Evolutionary conservation across 768 basidiomycete species (phyloP), one percentile per base, ranked within the genome.

Genomic region (Lactarius sp.): DNA sequence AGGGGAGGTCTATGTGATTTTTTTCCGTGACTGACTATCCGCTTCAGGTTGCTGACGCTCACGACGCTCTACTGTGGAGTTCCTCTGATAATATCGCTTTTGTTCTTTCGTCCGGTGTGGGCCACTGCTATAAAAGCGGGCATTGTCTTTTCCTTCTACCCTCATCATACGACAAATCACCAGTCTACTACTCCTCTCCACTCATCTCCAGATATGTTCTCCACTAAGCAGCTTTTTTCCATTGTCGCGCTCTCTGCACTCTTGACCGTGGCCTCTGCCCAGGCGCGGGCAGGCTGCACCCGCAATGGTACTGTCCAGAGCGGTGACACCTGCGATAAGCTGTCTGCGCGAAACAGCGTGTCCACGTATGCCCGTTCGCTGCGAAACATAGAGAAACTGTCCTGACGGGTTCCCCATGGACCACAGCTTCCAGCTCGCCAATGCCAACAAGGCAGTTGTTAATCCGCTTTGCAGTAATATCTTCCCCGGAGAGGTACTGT

Each of bases 301-400:
- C 79, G 83, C 63, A 80, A 80, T 69, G 83, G 82, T 66, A 79
- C 77, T n/a, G 79, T 88, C 41, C 67, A 72, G 33, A 49, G 70
- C 6, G 80, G 80, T 7, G 83, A 86, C 71, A 82, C 77, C 61
- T 88, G 86, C 72, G 79, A 84, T 70, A 71, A 64, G 34, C 85
- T 86, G 70, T 83, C 79, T 33, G 76, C 76, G 5, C 72, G 74
- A 2, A 70, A 79, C 60, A 76, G 76, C 62, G 78, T 77, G 34
- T 82, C 83, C 8, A 81, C 80, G 76, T 86, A 70, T 50, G 59
- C 50, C 44, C 18, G 52, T 53, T 27, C 59, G 34, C 8, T 55
- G 0, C 37, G 37, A 60, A 16, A 13, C 42, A 8, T n/a, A 13
- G 18, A 34, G 52, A 31, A 18, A 8, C 39, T 22, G 73, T 50